Conservation (phyloP, 139 green algal species). For the Diplosphaera chodatii region DNA sequence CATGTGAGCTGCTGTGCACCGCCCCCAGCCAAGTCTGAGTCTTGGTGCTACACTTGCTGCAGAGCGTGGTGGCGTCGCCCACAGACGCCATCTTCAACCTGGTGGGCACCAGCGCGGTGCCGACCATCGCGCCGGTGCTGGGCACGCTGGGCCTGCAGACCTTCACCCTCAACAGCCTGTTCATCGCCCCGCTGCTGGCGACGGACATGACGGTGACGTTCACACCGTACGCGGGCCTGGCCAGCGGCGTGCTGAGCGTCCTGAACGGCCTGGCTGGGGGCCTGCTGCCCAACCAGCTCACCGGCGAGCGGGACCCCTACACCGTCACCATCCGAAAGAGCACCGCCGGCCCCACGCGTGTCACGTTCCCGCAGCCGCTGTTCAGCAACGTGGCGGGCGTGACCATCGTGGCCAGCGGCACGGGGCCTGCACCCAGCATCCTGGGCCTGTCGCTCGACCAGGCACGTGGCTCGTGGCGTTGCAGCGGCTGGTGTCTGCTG, state of each 20-base stretch:
- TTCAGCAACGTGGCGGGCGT: not conserved
- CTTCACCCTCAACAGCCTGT: not conserved
- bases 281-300: not conserved
- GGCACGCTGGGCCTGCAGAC: not conserved
- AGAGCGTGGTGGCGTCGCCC: not conserved
- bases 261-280: not conserved
- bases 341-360: no score
- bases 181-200: not conserved
- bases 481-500: no score
- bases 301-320: no score
- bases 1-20: no score
- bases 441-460: not conserved
- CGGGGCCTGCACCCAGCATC: not conserved
- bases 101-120: not conserved
- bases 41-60: not conserved
- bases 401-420: not conserved
- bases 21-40: no score
- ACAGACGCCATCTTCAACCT: not conserved
- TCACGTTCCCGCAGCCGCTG: not conserved
- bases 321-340: not conserved
- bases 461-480: no score
- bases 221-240: not conserved
- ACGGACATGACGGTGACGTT: not conserved
- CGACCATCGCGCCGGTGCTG: not conserved
- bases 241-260: no score